Percentiles rank a stretch among this genome's conserved stretches.
Conservation (phyloP, 352 stramenopile genomes). For the Phytophthora tubulina region DNA sequence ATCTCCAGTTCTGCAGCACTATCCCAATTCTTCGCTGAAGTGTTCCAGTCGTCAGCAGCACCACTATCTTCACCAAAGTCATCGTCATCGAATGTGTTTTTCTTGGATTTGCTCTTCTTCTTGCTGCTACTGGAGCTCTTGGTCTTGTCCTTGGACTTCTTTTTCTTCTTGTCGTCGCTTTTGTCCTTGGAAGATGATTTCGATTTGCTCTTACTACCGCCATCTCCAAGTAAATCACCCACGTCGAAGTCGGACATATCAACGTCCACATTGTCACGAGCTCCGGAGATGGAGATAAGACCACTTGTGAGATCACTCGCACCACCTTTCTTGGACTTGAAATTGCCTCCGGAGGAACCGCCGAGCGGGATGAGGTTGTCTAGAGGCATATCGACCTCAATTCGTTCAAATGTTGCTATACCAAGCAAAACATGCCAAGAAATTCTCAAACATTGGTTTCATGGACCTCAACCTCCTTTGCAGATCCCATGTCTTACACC, state of each 20-base stretch:
- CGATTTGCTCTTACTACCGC: constrained; percentile 31
- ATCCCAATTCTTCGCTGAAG: constrained; percentile 37
- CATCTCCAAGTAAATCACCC: constrained; percentile 63
- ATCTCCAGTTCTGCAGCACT: constrained; percentile 41
- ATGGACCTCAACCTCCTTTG: neutral
- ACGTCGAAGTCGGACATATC: constrained; percentile 70
- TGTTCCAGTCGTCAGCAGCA: constrained; percentile 17
- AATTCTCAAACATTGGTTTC: constrained; percentile 16
- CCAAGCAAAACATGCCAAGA: neutral
- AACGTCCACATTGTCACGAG: constrained; percentile 46
- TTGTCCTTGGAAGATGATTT: constrained; percentile 45
- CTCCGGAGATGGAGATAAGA: constrained; percentile 60
- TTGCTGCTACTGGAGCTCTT: constrained; percentile 44
- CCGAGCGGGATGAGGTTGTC: constrained; percentile 67
- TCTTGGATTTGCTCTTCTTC: constrained; percentile 63
- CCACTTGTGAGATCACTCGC: constrained; percentile 64
- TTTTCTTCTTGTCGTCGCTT: constrained; percentile 42
- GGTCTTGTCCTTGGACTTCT: constrained; percentile 45
- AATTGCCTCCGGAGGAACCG: constrained; percentile 24
- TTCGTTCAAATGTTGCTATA: neutral
- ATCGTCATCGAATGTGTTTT: constrained; percentile 42
- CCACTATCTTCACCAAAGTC: constrained; percentile 32
- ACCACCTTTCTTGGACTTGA: constrained; percentile 8
- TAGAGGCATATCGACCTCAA: constrained; percentile 45
- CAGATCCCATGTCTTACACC: no score